These are phyloP conservation scores for Phytophthora cryptogea DNA, from an alignment of 352 stramenopile genomes.

Conservation along the genomic window DNA sequence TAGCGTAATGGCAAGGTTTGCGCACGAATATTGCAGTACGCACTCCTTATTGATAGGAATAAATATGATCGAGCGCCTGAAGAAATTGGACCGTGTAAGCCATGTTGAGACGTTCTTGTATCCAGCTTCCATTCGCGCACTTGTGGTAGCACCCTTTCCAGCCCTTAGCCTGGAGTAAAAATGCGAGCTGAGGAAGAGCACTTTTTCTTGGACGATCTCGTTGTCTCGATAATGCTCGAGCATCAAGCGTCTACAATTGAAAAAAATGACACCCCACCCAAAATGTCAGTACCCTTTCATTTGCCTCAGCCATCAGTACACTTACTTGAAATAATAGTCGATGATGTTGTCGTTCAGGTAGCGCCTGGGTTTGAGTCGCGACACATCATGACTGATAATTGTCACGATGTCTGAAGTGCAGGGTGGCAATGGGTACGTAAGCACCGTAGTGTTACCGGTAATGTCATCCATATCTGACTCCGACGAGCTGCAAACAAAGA, in stretches of 20 bases:
- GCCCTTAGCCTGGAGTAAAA: constrained; percentile 73
- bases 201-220: constrained; percentile 60
- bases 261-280: constrained; percentile 5
- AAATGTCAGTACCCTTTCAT: not conserved
- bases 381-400: constrained; percentile 67
- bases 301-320: not conserved
- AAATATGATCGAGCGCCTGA: constrained; percentile 80
- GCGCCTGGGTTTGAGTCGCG: constrained; percentile 59
- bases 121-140: constrained; percentile 52
- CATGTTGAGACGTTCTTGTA: constrained; percentile 85
- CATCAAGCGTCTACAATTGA: constrained; percentile 52
- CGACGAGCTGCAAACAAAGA: constrained; percentile 14
- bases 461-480: constrained; percentile 42
- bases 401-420: constrained; percentile 78
- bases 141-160: constrained; percentile 38
- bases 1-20: constrained; percentile 10
- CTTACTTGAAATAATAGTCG: constrained; percentile 92
- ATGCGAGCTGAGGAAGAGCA: constrained; percentile 79
- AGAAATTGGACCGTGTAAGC: constrained; percentile 66
- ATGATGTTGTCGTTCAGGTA: constrained; percentile 94
- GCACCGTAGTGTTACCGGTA: constrained; percentile 37
- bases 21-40: not conserved
- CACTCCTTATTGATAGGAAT: constrained; percentile 90
- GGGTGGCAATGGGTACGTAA: constrained; percentile 78
- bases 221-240: constrained; percentile 49